These are phyloP conservation scores for Boletellus sp. DNA, from an alignment of 768 basidiomycete genomes.

Conservation along the genomic window DNA sequence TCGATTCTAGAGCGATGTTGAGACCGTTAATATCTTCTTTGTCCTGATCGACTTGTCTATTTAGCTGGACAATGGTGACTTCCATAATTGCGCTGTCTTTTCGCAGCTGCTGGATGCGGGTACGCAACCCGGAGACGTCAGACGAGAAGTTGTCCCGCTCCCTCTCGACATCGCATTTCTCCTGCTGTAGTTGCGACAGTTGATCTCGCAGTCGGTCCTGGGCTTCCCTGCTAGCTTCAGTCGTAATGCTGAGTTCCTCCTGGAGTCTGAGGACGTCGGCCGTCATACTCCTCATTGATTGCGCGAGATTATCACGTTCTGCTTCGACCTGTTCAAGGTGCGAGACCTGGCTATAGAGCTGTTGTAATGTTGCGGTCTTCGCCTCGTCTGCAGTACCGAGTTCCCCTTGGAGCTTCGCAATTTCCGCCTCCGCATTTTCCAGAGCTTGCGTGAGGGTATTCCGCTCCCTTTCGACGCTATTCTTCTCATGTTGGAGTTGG, in stretches of 20 bases:
- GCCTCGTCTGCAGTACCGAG: too few relatives aligned
- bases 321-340: conserved; percentile 50
- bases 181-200: conserved; percentile 8
- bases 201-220: conserved; percentile 27
- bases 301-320: conserved; percentile 21
- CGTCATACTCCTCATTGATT: conserved; percentile 38
- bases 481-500: too few relatives aligned
- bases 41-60: conserved; percentile 60
- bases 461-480: too few relatives aligned
- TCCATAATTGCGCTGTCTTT: conserved; percentile 84
- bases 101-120: conserved; percentile 66
- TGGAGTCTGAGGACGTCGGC: conserved; percentile 33
- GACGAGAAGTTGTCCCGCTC: conserved; percentile 29
- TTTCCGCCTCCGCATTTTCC: too few relatives aligned
- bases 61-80: conserved; percentile 68
- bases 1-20: conserved; percentile 89
- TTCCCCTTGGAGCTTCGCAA: too few relatives aligned
- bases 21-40: conserved; percentile 79
- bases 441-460: too few relatives aligned
- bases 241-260: conserved; percentile 42
- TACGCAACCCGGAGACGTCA: conserved; percentile 57
- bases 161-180: conserved; percentile 60
- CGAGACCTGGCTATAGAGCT: conserved; percentile 6
- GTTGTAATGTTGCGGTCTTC: too few relatives aligned
- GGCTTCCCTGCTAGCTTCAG: conserved; percentile 35